A percentile compares a stretch with the other conserved stretches of the same genome.
These are phyloP conservation scores for Talaromyces borbonicus DNA, from an alignment of 495 filamentous ascomycete genomes.

Conservation along the genomic window DNA sequence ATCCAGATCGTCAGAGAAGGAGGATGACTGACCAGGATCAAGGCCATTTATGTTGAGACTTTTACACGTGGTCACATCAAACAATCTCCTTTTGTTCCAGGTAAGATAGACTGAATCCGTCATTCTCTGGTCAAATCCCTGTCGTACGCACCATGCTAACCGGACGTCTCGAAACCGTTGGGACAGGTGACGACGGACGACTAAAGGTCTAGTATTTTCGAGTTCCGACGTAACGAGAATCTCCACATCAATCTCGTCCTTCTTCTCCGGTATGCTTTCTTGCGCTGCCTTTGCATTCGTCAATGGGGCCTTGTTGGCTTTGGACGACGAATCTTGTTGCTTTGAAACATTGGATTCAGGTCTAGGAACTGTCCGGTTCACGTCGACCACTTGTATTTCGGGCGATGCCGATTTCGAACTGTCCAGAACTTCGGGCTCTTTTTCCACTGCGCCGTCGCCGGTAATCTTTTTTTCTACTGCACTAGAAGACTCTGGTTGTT, in stretches of 20 bases:
- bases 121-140: conserved; percentile 38
- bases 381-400: background rate
- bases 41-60: no score
- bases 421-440: background rate
- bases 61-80: conserved; percentile 60
- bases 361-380: no score
- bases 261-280: conserved; percentile 5
- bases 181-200: conserved; percentile 56
- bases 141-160: conserved; percentile 54
- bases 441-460: background rate
- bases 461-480: no score
- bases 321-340: background rate
- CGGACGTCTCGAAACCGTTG: conserved; percentile 57
- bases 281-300: background rate
- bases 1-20: conserved; percentile 17
- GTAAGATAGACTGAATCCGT: conserved; percentile 57
- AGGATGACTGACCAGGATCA: conserved; percentile 44
- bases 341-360: no score
- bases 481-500: no score
- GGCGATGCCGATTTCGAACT: background rate
- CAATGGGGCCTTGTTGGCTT: background rate
- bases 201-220: conserved; percentile 46
- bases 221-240: conserved; percentile 68
- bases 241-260: conserved; percentile 44
- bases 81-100: conserved; percentile 66